Evolutionary conservation across 352 stramenopile genomes (phyloP).

Genomic region (Globisporangium polare): DNA sequence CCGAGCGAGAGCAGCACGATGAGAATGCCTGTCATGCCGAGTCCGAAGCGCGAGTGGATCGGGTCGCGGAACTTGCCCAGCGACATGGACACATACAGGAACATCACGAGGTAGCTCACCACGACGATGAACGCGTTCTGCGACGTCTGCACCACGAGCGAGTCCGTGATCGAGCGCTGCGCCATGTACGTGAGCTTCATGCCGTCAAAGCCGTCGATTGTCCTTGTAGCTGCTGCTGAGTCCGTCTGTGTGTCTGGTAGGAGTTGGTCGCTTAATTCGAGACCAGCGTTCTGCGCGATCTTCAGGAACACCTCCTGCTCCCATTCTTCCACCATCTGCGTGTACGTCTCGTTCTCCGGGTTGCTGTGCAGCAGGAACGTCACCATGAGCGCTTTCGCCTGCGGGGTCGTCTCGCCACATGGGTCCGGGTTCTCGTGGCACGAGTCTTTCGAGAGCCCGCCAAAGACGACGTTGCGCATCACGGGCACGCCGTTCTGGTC

Average conservation of each 20-base stretch:
- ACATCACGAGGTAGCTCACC: slow-evolving; percentile 89
- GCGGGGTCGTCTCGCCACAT: slow-evolving; percentile 73
- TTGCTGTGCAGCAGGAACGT: slow-evolving; percentile 87
- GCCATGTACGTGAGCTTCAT: slow-evolving; percentile 87
- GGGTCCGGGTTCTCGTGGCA: slow-evolving; percentile 81
- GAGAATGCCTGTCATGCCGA: slow-evolving; percentile 80
- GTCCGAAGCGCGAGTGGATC: slow-evolving; percentile 69
- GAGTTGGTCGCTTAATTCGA: not conserved
- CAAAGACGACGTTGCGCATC: slow-evolving; percentile 88
- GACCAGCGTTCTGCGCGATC: slow-evolving; percentile 19
- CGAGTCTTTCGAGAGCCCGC: slow-evolving; percentile 49
- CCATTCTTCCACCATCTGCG: slow-evolving; percentile 68
- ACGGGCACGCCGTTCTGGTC: slow-evolving; percentile 88
- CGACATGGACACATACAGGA: slow-evolving; percentile 86
- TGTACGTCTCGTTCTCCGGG: slow-evolving; percentile 70
- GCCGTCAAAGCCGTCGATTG: slow-evolving; percentile 19
- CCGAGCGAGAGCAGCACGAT: slow-evolving; percentile 82
- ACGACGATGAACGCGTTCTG: slow-evolving; percentile 88
- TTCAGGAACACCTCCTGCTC: slow-evolving; percentile 76
- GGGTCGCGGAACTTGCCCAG: slow-evolving; percentile 68
- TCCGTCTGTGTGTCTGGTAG: not conserved
- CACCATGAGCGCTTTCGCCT: slow-evolving; percentile 76
- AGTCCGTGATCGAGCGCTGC: slow-evolving; percentile 80
- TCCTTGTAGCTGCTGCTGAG: not conserved
- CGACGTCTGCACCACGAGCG: slow-evolving; percentile 76